A percentile compares a stretch with the other conserved stretches of the same genome.
Evolutionary conservation across 2,329 filamentous ascomycete genomes (phyloP).

Genomic region (Cordyceps farinosa): DNA sequence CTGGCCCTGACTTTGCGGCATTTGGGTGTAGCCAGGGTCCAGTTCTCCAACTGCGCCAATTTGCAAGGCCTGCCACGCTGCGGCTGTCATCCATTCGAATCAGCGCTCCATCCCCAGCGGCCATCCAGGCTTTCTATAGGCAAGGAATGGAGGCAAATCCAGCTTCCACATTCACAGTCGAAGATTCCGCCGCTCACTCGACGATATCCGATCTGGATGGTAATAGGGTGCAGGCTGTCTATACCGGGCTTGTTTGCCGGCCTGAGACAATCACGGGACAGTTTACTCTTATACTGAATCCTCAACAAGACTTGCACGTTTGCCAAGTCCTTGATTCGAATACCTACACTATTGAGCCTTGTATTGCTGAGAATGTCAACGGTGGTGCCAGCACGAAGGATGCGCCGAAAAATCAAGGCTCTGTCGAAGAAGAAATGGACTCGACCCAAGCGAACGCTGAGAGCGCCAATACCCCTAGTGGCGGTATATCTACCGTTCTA

Average conservation of each 20-base stretch:
- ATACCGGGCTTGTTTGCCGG: constrained; percentile 25
- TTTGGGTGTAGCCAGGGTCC: constrained; percentile 25
- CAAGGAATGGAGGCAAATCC: constrained; percentile 61
- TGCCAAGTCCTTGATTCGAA: not conserved
- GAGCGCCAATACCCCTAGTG: not conserved
- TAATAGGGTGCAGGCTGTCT: constrained; percentile 78
- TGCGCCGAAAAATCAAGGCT: not conserved
- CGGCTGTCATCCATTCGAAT: constrained; percentile 57
- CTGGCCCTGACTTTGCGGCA: constrained; percentile 1
- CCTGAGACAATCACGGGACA: constrained; percentile 22
- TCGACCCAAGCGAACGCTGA: not conserved
- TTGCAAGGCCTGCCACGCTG: constrained; percentile 36
- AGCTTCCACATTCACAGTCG: constrained; percentile 37
- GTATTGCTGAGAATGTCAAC: not conserved
- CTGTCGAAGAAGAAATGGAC: not conserved
- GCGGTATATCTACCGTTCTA: constrained; percentile 52
- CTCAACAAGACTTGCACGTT: not conserved
- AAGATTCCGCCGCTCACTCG: constrained; percentile 30
- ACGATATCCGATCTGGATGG: constrained; percentile 76
- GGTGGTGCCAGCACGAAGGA: not conserved
- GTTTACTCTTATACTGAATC: not conserved
- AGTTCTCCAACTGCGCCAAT: constrained; percentile 45
- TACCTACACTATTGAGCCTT: not conserved
- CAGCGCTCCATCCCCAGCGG: constrained; percentile 60
- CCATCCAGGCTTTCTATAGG: constrained; percentile 69